Percentiles rank a stretch among this genome's conserved stretches.
phyloP scores from a whole-genome alignment of 441 rosid genomes.

The Erysimum cheiri region DNA sequence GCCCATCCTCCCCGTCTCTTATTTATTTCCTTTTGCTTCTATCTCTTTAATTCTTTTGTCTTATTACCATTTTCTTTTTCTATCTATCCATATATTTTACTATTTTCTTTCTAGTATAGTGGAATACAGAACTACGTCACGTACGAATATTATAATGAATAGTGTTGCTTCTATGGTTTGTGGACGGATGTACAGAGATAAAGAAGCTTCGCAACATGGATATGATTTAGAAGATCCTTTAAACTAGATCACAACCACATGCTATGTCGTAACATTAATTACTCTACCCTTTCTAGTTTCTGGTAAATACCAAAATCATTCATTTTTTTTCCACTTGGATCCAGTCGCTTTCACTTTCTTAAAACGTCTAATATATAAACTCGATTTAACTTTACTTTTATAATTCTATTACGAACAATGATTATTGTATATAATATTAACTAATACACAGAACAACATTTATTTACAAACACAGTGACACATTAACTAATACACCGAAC shows the following conservation, averaged over 20 bases:
- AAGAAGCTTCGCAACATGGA: constrained; percentile 18
- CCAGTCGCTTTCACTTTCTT: constrained; percentile 16
- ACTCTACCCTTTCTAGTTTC: constrained; percentile 22
- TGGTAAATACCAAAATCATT: constrained; percentile 12
- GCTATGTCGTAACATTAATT: constrained; percentile 39
- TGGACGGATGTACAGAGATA: constrained; percentile 4
- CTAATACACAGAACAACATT: constrained; percentile 1
- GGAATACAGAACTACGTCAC: constrained; percentile 36
- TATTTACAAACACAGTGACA: constrained; percentile 10
- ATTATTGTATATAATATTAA: constrained; percentile 10
- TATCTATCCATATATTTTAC: neutral
- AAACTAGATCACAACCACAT: constrained; percentile 40
- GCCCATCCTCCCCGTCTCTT: constrained; percentile 30
- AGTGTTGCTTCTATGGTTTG: neutral
- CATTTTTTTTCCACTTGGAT: constrained; percentile 25
- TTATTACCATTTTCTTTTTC: constrained; percentile 10
- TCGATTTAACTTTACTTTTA: constrained; percentile 1
- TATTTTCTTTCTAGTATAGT: constrained; percentile 4
- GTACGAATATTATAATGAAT: constrained; percentile 21
- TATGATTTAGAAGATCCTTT: constrained; percentile 40
- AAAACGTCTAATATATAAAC: neutral
- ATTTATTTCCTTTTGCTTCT: constrained; percentile 31
- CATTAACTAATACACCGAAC: constrained; percentile 21
- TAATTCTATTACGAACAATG: neutral
- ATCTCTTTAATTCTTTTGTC: constrained; percentile 20